Conservation (phyloP, 1,139 yeast species). For the Hanseniaspora sp. region DNA sequence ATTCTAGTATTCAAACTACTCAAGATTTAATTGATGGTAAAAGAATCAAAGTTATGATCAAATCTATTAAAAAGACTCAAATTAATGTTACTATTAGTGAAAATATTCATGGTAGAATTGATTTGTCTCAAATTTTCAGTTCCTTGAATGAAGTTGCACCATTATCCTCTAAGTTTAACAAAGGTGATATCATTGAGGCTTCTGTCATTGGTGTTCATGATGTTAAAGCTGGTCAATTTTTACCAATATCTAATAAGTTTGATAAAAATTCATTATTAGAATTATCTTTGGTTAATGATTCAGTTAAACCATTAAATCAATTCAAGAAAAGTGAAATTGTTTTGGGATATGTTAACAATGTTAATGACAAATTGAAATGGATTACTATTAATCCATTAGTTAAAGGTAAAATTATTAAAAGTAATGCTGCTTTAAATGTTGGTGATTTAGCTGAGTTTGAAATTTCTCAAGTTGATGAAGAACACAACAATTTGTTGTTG, state of each 20-base stretch:
- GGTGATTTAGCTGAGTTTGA: constrained; percentile 32
- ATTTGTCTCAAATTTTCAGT: constrained; percentile 60
- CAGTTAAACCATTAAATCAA: constrained; percentile 37
- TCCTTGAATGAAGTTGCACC: constrained; percentile 51
- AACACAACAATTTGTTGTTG: constrained; percentile 42
- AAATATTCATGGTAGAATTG: constrained; percentile 70
- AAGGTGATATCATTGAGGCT: constrained; percentile 49
- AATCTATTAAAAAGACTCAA: constrained; percentile 60
- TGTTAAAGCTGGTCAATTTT: constrained; percentile 54
- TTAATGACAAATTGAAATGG: constrained; percentile 51
- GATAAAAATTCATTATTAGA: constrained; percentile 53
- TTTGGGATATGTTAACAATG: constrained; percentile 57
- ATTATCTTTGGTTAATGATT: constrained; percentile 42
- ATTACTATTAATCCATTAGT: constrained; percentile 59
- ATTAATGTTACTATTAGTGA: constrained; percentile 68
- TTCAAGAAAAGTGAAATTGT: constrained; percentile 46
- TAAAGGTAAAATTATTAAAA: constrained; percentile 43
- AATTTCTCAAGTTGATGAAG: constrained; percentile 45
- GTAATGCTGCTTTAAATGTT: neutral
- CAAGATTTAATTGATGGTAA: constrained; percentile 52
- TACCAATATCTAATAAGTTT: constrained; percentile 55
- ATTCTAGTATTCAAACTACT: constrained; percentile 37
- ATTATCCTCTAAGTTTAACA: constrained; percentile 41
- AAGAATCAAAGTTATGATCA: constrained; percentile 49
- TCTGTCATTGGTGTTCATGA: constrained; percentile 72